phyloP scores from a whole-genome alignment of 352 stramenopile genomes.

The Pythium scleroteichum region DNA sequence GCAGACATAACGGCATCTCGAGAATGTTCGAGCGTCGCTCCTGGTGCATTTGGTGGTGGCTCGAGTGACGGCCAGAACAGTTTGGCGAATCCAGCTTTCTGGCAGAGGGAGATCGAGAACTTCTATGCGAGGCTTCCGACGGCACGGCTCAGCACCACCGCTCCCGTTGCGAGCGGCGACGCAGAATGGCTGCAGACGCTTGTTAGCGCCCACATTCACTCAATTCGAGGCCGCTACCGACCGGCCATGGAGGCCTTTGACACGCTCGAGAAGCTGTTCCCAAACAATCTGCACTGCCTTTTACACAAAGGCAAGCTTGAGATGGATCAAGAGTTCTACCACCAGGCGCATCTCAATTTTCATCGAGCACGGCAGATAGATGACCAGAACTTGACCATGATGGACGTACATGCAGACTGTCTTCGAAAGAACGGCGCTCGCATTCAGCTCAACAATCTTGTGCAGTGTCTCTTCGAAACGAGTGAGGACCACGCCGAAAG shows the following conservation, averaged over 20 bases:
- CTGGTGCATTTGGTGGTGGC: conserved; percentile 18
- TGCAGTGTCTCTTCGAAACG: conserved; percentile 70
- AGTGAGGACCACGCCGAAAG: conserved; percentile 51
- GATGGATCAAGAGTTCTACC: conserved; percentile 60
- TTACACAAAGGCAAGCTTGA: conserved; percentile 57
- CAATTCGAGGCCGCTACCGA: conserved; percentile 43
- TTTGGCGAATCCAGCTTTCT: conserved; percentile 21
- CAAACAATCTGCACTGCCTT: conserved; percentile 65
- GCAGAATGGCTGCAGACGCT: conserved; percentile 61
- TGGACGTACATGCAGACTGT: conserved; percentile 70
- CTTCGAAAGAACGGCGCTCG: conserved; percentile 47
- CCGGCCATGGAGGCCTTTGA: conserved; percentile 31
- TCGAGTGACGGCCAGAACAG: conserved; percentile 25
- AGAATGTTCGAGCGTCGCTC: conserved; percentile 29
- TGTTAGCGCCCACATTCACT: conserved; percentile 51
- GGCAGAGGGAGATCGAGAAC: conserved; percentile 47
- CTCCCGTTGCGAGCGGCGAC: conserved; percentile 25
- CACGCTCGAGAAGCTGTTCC: conserved; percentile 41
- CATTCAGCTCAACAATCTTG: conserved; percentile 62
- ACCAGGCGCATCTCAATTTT: conserved; percentile 57
- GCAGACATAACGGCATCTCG: conserved; percentile 53
- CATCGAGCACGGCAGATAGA: conserved; percentile 63
- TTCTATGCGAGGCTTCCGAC: conserved; percentile 42
- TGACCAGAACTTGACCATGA: conserved; percentile 54
- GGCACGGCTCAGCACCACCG: conserved; percentile 2